Evolutionary conservation across 805 yeast genomes (phyloP).

Genomic region (Teunomyces kruisii): DNA sequence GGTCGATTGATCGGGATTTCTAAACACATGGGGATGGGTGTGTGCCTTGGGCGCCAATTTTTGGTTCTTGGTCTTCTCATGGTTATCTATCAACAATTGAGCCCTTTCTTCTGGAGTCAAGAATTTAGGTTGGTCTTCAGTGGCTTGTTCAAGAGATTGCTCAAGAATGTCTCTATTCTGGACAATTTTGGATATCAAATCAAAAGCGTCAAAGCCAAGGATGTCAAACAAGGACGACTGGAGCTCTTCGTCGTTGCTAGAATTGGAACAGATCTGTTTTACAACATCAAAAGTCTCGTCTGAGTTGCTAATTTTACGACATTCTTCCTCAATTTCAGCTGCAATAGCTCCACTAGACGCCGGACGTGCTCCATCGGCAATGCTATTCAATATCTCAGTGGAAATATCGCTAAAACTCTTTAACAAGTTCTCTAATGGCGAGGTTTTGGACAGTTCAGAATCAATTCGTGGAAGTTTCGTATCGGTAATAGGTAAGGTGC

Average conservation of each 20-base stretch:
- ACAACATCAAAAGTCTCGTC: conserved; percentile 29
- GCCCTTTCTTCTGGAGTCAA: conserved; percentile 57
- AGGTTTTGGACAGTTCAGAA: conserved; percentile 27
- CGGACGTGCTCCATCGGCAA: conserved; percentile 22
- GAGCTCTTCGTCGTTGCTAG: conserved; percentile 52
- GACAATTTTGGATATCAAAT: conserved; percentile 65
- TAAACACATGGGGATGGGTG: conserved; percentile 84
- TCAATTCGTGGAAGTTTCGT: conserved; percentile 39
- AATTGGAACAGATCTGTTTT: conserved; percentile 30
- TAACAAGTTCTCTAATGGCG: conserved; percentile 31
- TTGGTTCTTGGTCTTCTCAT: conserved; percentile 48
- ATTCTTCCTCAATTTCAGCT: conserved; percentile 27
- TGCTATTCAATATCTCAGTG: conserved; percentile 19
- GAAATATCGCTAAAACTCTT: conserved; percentile 41
- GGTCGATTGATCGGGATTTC: conserved; percentile 48
- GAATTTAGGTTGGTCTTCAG: conserved; percentile 20
- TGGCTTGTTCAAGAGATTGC: conserved; percentile 3
- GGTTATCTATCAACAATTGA: conserved; percentile 51
- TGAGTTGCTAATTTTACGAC: conserved; percentile 35
- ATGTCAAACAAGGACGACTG: conserved; percentile 77
- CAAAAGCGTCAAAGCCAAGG: conserved; percentile 84
- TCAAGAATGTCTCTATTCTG: conserved; percentile 36
- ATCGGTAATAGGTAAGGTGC: conserved; percentile 17
- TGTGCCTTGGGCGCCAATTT: conserved; percentile 48
- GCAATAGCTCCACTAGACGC: neutral